Evolutionary conservation across 257 asterid genomes (phyloP), one percentile per base, ranked within the genome.

Genomic region (Solanum ossicruentum): DNA sequence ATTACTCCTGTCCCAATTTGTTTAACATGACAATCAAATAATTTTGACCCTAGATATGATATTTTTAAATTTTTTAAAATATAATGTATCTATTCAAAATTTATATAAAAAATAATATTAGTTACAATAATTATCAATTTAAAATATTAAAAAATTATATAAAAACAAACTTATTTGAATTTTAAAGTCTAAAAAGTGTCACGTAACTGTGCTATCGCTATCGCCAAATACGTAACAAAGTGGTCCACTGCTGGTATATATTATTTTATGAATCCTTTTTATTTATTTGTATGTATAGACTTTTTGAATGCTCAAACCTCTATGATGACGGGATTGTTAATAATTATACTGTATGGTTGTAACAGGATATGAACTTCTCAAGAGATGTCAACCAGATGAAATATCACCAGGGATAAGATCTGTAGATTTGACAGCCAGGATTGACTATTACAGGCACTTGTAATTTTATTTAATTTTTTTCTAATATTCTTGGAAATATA

Each of bases 321-420:
- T 58, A 82, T 82, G 67, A n/a, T 10, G 58, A 47, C 63, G 78
- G 75, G 85, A 86, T 86, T 85, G 80, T 26, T 87, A 88, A 85
- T 86, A 85, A 83, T 84, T 47, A 26, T 54, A 55, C 52, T 72
- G 83, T 78, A 57, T 88, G 89, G 90, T 83, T 89, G 93, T 49
- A 88, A 86, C 97, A 93, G 97, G 97, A 92, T 89, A 88, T 89
- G 88, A 88, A 89, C 87, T 93, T 92, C 90, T 88, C 97, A 83
- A 92, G 95, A 85, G 96, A 86, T 85, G 91, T 82, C 69, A 88
- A 84, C 85, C 88, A 84, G 89, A 82, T 90, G 90, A 86, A 89
- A 85, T 90, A 92, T 92, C 97, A 88, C 80, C 93, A 90, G 89
- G 95, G 96, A 93, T 92, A 91, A 95, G 93, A 92, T 91, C 86